These are phyloP conservation scores for Fabrea salina DNA, from an alignment of 169 alveolate genomes.

Conservation along the genomic window DNA sequence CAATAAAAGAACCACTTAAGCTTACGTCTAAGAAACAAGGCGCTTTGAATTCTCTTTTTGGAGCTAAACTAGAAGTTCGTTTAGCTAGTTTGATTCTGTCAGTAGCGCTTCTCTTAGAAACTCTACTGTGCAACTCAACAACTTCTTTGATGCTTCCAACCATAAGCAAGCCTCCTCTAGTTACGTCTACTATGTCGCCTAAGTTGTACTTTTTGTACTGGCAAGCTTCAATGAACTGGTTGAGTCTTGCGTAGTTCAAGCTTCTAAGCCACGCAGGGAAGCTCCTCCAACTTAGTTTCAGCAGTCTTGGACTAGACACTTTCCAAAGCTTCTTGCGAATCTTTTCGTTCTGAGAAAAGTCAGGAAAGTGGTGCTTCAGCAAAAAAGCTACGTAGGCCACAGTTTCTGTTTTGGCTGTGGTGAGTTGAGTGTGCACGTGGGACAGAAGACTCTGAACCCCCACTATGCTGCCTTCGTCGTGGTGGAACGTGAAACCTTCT, in stretches of 20 bases:
- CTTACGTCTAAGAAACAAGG: too few relatives aligned
- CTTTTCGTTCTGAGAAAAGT: not conserved
- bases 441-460: not conserved
- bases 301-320: not conserved
- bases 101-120: too few relatives aligned
- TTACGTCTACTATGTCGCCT: not conserved
- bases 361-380: not conserved
- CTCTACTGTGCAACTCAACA: too few relatives aligned
- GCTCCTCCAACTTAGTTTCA: not conserved
- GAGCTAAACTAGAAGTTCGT: too few relatives aligned
- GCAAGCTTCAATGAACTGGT: not conserved
- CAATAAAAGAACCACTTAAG: too few relatives aligned
- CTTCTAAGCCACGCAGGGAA: not conserved
- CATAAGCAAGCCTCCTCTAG: not conserved
- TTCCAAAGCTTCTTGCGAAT: not conserved
- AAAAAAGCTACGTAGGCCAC: not conserved
- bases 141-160: not conserved
- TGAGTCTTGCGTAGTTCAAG: not conserved
- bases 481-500: not conserved
- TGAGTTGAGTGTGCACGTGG: not conserved
- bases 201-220: not conserved
- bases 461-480: not conserved
- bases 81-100: too few relatives aligned
- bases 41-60: too few relatives aligned
- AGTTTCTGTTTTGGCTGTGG: not conserved